These are phyloP conservation scores for Psidium friedrichsthalianum DNA, from an alignment of 345 rosid species.

Conservation along the genomic window DNA sequence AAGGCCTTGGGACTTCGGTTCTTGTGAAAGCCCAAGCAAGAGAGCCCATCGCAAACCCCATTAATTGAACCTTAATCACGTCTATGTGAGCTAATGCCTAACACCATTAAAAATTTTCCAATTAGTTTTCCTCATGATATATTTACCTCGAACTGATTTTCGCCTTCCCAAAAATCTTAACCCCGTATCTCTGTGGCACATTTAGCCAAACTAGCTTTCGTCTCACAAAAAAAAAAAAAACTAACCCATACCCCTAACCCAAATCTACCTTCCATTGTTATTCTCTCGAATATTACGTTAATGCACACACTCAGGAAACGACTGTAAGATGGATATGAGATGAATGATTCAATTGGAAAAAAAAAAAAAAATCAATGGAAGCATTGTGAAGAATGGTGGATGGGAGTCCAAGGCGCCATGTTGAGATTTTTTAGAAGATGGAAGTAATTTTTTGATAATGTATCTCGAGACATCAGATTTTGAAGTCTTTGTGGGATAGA, in stretches of 20 bases:
- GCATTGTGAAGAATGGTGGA: neutral
- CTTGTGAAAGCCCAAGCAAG: neutral
- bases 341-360: neutral
- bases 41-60: neutral
- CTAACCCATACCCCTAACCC: accelerated
- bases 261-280: neutral
- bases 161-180: neutral
- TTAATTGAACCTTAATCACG: no score
- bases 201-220: neutral
- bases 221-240: neutral
- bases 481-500: neutral
- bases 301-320: neutral
- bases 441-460: neutral
- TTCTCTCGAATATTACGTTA: accelerated
- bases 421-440: neutral
- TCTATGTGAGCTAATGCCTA: no score
- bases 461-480: accelerated
- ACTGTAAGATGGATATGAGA: accelerated
- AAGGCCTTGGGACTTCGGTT: neutral
- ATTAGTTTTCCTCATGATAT: no score
- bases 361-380: neutral
- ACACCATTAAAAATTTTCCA: no score
- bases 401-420: neutral
- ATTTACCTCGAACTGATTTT: neutral
- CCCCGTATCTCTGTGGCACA: accelerated